Conservation (phyloP, 805 yeast genomes). For the Kuraishia hungarica region DNA sequence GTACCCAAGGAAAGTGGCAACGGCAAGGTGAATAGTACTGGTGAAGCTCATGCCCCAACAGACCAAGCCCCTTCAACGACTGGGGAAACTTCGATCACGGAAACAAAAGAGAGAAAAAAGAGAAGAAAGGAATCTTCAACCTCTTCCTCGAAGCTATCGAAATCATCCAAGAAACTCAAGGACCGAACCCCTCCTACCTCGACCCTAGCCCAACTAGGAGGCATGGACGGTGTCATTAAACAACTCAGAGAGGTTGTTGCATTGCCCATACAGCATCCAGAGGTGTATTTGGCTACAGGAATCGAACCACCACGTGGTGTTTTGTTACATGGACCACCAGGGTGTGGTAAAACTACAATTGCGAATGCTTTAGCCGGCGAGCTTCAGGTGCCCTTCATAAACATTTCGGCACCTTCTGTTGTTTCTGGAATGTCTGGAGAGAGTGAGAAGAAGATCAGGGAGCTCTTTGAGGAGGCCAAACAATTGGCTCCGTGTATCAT, state of each 20-base stretch:
- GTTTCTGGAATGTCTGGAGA: conserved; percentile 99
- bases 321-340: conserved; percentile 95
- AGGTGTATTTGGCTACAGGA: conserved; percentile 78
- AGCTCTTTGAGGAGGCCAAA: conserved; percentile 89
- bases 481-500: conserved; percentile 84
- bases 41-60: conserved; percentile 35
- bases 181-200: conserved; percentile 66
- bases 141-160: conserved; percentile 21
- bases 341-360: conserved; percentile 95
- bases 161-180: conserved; percentile 28
- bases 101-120: conserved; percentile 19
- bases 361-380: conserved; percentile 97
- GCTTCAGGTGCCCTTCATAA: conserved; percentile 84
- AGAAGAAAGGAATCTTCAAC: conserved; percentile 44
- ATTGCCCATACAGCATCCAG: conserved; percentile 89
- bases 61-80: conserved; percentile 6
- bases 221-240: conserved; percentile 76
- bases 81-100: conserved; percentile 4
- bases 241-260: conserved; percentile 88
- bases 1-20: conserved; percentile 52
- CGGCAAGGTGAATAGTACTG: conserved; percentile 62
- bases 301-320: conserved; percentile 95
- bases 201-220: conserved; percentile 74
- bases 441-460: conserved; percentile 88
- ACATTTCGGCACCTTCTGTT: conserved; percentile 88